Percentiles rank a stretch among this genome's conserved stretches.
Evolutionary conservation across 1,284 basidiomycete species (phyloP).

Genomic region (Cutaneotrichosporon spelunceum): DNA sequence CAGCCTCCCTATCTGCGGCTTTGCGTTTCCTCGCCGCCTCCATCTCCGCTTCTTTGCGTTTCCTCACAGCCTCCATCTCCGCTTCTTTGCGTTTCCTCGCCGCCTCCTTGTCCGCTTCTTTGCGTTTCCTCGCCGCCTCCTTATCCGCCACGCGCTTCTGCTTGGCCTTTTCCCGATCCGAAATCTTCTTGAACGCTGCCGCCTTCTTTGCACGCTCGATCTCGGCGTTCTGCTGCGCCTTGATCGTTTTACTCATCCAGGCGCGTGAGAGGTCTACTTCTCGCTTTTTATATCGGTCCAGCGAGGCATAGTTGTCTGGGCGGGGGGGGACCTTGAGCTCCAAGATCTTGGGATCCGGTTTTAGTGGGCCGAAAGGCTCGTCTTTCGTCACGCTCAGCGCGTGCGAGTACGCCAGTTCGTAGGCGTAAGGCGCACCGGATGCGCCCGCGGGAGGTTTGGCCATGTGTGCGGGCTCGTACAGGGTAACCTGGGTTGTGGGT

Average conservation of each 20-base stretch:
- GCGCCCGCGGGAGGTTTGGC: background rate
- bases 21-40: too few relatives aligned
- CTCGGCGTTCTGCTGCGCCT: conserved; percentile 1
- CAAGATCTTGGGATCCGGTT: background rate
- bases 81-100: background rate
- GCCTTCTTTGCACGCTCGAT: background rate
- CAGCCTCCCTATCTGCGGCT: too few relatives aligned
- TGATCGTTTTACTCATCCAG: background rate
- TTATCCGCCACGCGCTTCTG: background rate
- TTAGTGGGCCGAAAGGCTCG: background rate
- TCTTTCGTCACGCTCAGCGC: background rate
- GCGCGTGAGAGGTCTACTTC: background rate
- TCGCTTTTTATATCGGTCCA: background rate
- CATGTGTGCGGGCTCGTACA: conserved; percentile 1
- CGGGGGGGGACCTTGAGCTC: background rate
- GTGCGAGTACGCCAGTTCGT: background rate
- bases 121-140: conserved; percentile 1
- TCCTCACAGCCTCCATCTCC: background rate
- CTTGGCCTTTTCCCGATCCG: background rate
- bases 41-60: background rate
- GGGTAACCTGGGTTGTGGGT: background rate
- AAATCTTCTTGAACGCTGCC: background rate
- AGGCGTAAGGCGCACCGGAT: background rate
- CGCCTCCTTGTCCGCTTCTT: background rate
- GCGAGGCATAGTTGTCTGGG: background rate